phyloP scores from a whole-genome alignment of 2,329 filamentous ascomycete species.

The Fusarium euwallaceae region DNA sequence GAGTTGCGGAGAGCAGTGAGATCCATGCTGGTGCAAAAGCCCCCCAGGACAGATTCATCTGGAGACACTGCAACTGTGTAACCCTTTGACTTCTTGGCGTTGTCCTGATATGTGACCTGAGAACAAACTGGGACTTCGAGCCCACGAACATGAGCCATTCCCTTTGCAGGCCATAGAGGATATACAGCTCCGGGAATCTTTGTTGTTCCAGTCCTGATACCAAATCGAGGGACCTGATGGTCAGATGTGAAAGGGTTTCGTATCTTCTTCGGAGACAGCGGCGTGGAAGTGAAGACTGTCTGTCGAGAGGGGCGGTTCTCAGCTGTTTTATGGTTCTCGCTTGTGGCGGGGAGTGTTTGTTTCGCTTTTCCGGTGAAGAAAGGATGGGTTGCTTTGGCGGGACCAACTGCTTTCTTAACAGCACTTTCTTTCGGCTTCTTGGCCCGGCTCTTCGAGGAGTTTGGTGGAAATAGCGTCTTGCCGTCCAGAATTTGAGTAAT shows the following conservation, averaged over 20 bases:
- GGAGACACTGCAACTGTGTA: constrained; percentile 56
- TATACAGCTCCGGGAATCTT: constrained; percentile 76
- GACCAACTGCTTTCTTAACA: constrained; percentile 37
- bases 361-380: constrained; percentile 58
- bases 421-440: constrained; percentile 42
- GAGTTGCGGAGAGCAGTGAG: constrained; percentile 45
- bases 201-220: constrained; percentile 58
- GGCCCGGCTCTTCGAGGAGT: constrained; percentile 45
- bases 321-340: constrained; percentile 31
- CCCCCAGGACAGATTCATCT: constrained; percentile 59
- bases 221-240: constrained; percentile 57
- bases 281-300: constrained; percentile 65
- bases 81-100: constrained; percentile 64
- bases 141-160: constrained; percentile 73
- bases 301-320: constrained; percentile 50
- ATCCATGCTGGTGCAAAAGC: constrained; percentile 45
- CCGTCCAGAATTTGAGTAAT: constrained; percentile 73
- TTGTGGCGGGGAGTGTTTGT: constrained; percentile 34
- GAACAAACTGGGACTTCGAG: constrained; percentile 14
- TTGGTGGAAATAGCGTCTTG: constrained; percentile 44
- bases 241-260: constrained; percentile 49
- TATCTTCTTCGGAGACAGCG: constrained; percentile 63
- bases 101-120: neutral
- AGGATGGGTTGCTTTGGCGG: constrained; percentile 55
- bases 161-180: constrained; percentile 79